phyloP scores from a whole-genome alignment of 257 asterid genomes.

The Fraxinus americana region DNA sequence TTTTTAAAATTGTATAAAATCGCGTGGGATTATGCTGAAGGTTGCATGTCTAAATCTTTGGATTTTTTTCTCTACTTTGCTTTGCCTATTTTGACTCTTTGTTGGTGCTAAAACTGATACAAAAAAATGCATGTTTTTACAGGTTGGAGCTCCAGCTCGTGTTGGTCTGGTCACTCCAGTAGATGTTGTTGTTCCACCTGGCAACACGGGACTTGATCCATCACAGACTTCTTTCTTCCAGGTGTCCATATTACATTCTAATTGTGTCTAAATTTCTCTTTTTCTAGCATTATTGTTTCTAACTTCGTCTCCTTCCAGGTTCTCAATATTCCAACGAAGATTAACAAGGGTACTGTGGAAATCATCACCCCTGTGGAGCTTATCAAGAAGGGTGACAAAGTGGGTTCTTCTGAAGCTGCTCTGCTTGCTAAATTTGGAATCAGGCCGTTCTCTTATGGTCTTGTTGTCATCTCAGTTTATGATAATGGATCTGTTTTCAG shows the following conservation, averaged over 20 bases:
- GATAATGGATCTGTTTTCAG: slow-evolving; percentile 90
- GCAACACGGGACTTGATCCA: slow-evolving; percentile 96
- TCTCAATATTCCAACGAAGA: slow-evolving; percentile 93
- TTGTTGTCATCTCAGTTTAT: slow-evolving; percentile 66
- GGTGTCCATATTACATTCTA: slow-evolving; percentile 28
- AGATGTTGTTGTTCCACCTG: slow-evolving; percentile 94
- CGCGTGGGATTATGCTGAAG: background rate
- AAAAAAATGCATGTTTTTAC: background rate
- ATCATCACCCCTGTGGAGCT: slow-evolving; percentile 97
- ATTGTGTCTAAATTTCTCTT: background rate
- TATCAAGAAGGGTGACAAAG: slow-evolving; percentile 94
- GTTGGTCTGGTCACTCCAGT: slow-evolving; percentile 91
- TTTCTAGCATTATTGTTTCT: background rate
- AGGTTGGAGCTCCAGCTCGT: slow-evolving; percentile 99
- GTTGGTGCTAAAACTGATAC: background rate
- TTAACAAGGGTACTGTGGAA: slow-evolving; percentile 98
- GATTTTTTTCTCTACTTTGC: no score
- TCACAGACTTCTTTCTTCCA: slow-evolving; percentile 98
- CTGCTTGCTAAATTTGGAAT: slow-evolving; percentile 88
- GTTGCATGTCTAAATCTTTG: background rate
- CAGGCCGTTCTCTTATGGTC: slow-evolving; percentile 93
- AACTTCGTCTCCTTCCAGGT: slow-evolving; percentile 39
- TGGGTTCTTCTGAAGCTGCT: slow-evolving; percentile 97
- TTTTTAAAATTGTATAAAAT: background rate
- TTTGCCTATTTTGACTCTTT: background rate